These are phyloP conservation scores for Phytopythium litorale DNA, from an alignment of 352 stramenopile species.

Conservation along the genomic window DNA sequence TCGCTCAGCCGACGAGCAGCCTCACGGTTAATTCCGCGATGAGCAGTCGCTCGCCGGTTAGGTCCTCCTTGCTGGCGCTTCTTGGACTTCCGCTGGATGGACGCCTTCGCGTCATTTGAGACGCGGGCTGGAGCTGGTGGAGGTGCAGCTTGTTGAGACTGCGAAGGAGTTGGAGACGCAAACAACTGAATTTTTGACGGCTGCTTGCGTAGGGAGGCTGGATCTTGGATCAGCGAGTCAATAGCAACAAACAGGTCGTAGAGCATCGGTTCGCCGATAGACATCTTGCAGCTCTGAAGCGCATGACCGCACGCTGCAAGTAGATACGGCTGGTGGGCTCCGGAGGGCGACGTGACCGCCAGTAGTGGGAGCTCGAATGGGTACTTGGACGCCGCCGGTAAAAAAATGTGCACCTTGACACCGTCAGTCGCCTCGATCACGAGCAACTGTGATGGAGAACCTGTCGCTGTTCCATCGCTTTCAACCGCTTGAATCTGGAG, in stretches of 20 bases:
- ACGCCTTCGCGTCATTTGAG: conserved; percentile 1
- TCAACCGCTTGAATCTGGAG: conserved; percentile 23
- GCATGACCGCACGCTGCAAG: conserved; percentile 42
- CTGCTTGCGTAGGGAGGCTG: conserved; percentile 17
- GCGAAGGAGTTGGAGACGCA: conserved; percentile 10
- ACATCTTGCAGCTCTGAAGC: conserved; percentile 43
- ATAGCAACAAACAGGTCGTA: conserved; percentile 77
- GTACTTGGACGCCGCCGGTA: conserved; percentile 51
- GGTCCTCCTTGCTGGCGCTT: conserved; percentile 17
- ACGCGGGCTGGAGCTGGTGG: conserved; percentile 3
- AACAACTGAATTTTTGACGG: conserved; percentile 34
- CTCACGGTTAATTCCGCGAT: conserved; percentile 24
- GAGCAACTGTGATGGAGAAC: conserved; percentile 21
- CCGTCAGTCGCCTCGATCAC: conserved; percentile 43
- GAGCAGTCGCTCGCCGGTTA: conserved; percentile 9
- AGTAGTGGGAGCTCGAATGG: conserved; percentile 74
- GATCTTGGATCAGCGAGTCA: conserved; percentile 45
- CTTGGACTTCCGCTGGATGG: conserved; percentile 12
- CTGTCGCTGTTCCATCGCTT: conserved; percentile 10
- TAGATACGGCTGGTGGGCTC: conserved; percentile 33
- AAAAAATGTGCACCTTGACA: conserved; percentile 51
- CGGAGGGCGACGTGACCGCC: conserved; percentile 35
- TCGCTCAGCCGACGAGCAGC: conserved; percentile 37
- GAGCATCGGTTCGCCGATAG: conserved; percentile 72
- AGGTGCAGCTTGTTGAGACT: conserved; percentile 9